A percentile compares a stretch with the other conserved stretches of the same genome.
Evolutionary conservation across 2,329 filamentous ascomycete genomes (phyloP).

Genomic region (Aspergillus japonicus): DNA sequence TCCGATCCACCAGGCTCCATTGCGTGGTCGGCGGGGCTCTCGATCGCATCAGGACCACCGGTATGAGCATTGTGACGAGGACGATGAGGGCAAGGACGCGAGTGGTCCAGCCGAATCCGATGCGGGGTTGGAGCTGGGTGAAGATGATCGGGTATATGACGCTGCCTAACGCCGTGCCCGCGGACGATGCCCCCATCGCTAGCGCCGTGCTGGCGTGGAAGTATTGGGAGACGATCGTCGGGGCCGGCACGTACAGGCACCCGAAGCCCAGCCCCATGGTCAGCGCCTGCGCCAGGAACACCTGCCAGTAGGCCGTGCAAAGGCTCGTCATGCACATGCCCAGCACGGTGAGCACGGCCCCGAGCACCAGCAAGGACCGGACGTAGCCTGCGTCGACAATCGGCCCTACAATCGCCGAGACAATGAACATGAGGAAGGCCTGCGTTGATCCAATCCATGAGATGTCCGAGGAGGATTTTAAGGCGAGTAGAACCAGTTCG

Average conservation of each 20-base stretch:
- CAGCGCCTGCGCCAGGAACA: conserved; percentile 2
- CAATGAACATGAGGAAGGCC: no score
- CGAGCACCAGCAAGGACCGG: no score
- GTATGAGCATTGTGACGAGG: background rate
- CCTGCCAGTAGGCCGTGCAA: conserved; percentile 4
- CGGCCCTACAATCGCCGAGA: no score
- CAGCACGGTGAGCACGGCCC: background rate
- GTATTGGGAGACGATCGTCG: conserved; percentile 2
- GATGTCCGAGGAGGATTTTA: no score
- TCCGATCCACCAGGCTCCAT: conserved; percentile 36
- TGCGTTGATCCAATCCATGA: no score
- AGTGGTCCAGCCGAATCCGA: background rate
- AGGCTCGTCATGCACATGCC: background rate
- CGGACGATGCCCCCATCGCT: background rate
- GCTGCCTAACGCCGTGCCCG: background rate
- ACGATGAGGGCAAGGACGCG: background rate
- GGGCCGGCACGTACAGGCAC: conserved; percentile 1
- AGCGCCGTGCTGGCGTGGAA: background rate
- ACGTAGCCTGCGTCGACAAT: no score
- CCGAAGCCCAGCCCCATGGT: conserved; percentile 1
- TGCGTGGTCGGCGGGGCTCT: conserved; percentile 26
- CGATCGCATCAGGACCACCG: background rate
- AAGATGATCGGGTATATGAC: background rate
- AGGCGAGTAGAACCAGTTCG: no score
- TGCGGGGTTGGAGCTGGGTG: background rate